A percentile compares a stretch with the other conserved stretches of the same genome.
Conservation (phyloP, 768 basidiomycete genomes). For the Boletus bicolor region DNA sequence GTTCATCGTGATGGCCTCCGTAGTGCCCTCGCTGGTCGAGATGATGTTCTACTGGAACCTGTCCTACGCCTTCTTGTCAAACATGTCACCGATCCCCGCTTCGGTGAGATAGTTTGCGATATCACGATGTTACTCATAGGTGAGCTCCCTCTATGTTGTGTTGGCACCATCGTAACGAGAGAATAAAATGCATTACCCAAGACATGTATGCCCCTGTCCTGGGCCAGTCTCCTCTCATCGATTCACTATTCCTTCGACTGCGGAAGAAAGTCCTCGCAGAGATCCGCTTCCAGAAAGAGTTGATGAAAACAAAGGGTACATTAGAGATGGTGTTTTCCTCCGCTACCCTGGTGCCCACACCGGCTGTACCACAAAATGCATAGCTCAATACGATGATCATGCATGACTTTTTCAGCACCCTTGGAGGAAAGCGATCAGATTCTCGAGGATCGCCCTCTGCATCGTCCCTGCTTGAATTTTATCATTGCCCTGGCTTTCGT, state of each 20-base stretch:
- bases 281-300: constrained; percentile 82
- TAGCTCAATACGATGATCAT: constrained; percentile 8
- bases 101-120: constrained; percentile 86
- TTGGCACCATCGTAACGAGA: constrained; percentile 1
- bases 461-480: constrained; percentile 41
- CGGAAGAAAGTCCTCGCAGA: constrained; percentile 84
- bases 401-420: constrained; percentile 16
- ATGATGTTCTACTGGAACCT: constrained; percentile 91
- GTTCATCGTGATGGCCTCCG: constrained; percentile 87
- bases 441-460: constrained; percentile 66
- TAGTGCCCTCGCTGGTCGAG: constrained; percentile 83
- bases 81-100: constrained; percentile 85
- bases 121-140: constrained; percentile 80
- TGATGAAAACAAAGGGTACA: constrained; percentile 79
- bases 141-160: constrained; percentile 36
- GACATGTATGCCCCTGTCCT: constrained; percentile 90
- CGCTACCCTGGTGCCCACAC: constrained; percentile 34
- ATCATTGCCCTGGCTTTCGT: constrained; percentile 18
- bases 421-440: constrained; percentile 62
- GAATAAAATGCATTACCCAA: constrained; percentile 30
- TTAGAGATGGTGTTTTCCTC: constrained; percentile 86
- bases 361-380: constrained; percentile 13
- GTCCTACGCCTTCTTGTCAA: constrained; percentile 83
- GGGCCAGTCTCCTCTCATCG: constrained; percentile 93
- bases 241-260: constrained; percentile 76